These are phyloP conservation scores for Aspergillus homomorphus DNA, from an alignment of 495 filamentous ascomycete genomes.

Conservation along the genomic window DNA sequence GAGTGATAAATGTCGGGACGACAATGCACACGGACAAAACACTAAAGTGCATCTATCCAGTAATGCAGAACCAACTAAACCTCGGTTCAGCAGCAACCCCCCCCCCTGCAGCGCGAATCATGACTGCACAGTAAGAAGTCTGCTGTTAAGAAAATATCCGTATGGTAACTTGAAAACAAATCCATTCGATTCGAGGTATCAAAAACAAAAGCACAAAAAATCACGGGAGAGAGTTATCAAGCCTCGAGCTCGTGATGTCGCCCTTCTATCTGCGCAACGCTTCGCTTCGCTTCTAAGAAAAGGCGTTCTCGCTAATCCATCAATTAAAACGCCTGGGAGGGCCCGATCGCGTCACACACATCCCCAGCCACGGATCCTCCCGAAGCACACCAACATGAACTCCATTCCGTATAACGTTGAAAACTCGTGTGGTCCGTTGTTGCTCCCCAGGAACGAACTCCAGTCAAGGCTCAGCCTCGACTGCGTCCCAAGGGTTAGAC, in stretches of 20 bases:
- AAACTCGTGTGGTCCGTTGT: neutral
- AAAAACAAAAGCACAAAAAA: neutral
- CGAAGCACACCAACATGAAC: neutral
- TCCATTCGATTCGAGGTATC: constrained; percentile 1
- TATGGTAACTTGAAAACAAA: neutral
- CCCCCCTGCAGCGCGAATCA: neutral
- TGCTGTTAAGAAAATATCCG: neutral
- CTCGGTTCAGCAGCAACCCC: neutral
- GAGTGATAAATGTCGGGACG: constrained; percentile 2
- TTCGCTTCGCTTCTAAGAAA: constrained; percentile 1
- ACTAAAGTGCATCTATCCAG: neutral
- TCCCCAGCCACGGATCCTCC: neutral
- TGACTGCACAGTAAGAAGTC: constrained; percentile 4
- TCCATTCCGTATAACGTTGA: neutral
- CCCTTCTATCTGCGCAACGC: constrained; percentile 1
- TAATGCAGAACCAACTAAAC: neutral
- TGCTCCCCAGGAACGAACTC: neutral
- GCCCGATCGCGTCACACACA: neutral
- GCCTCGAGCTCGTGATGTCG: constrained; percentile 2
- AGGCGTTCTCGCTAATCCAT: neutral
- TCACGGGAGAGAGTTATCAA: neutral
- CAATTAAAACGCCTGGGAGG: constrained; percentile 1
- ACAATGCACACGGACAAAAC: neutral
- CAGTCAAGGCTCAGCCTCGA: neutral
- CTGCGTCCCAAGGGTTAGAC: no score